These are phyloP conservation scores for Sequoiadendron giganteum DNA, from an alignment of 75 land plant species.

Conservation along the genomic window DNA sequence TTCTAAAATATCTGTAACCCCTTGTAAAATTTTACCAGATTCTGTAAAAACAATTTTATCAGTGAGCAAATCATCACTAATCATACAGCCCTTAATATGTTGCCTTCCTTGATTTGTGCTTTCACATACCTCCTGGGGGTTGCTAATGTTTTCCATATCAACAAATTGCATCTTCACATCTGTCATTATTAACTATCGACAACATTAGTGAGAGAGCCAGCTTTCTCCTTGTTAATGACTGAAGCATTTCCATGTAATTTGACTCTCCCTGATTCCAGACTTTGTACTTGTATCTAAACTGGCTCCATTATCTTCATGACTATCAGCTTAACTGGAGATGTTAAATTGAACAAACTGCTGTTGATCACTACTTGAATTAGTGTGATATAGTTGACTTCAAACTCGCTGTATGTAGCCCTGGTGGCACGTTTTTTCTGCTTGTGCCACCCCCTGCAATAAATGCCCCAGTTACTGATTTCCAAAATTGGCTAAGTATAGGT, in stretches of 20 bases:
- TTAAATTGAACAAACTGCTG: slow-evolving; percentile 9
- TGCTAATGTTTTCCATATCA: neutral
- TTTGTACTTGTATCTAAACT: neutral
- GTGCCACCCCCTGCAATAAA: no score
- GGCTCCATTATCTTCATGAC: neutral
- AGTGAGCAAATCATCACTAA: neutral
- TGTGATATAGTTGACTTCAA: slow-evolving; percentile 32
- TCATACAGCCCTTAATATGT: neutral
- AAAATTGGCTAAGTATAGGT: no score
- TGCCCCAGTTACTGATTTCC: no score
- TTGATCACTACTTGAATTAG: slow-evolving; percentile 12
- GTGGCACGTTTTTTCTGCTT: no score
- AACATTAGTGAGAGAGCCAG: neutral
- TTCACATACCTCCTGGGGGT: neutral
- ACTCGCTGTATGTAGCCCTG: slow-evolving; percentile 17
- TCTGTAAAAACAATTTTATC: neutral
- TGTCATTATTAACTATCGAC: neutral
- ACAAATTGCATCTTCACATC: neutral
- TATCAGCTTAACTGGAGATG: neutral
- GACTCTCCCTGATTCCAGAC: slow-evolving; percentile 1
- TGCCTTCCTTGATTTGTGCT: neutral
- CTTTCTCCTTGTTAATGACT: neutral
- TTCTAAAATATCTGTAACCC: no score
- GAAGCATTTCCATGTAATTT: neutral
- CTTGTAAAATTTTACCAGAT: neutral